Evolutionary conservation across 139 green algal genomes (phyloP).

Genomic region (Closterium sp.): DNA sequence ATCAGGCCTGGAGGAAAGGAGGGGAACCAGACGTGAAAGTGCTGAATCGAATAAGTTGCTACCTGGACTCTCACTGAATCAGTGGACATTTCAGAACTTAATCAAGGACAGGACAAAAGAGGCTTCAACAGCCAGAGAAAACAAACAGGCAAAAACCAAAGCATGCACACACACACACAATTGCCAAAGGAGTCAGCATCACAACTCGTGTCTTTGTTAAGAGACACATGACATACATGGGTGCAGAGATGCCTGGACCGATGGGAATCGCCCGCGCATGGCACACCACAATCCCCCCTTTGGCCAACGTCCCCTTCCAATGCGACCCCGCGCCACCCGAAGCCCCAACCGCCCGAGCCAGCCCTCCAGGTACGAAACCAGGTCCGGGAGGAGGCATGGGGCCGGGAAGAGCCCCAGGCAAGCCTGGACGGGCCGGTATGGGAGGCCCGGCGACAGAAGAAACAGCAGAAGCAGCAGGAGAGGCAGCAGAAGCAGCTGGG

Average conservation of each 20-base stretch:
- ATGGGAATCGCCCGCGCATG: conserved; percentile 28
- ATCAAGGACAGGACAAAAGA: too few relatives aligned
- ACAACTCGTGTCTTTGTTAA: too few relatives aligned
- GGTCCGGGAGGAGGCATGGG: neutral
- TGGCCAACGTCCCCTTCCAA: conserved; percentile 39
- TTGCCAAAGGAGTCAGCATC: too few relatives aligned
- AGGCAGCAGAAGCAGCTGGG: neutral
- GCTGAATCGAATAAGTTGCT: too few relatives aligned
- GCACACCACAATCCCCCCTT: conserved; percentile 37
- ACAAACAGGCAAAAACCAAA: too few relatives aligned
- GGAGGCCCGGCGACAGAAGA: neutral
- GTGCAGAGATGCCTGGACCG: conserved; percentile 26
- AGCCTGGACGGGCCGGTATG: too few relatives aligned
- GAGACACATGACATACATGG: neutral
- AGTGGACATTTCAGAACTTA: too few relatives aligned
- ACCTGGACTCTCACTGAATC: too few relatives aligned
- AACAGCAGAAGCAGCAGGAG: neutral
- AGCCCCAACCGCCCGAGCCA: conserved; percentile 8
- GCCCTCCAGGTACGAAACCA: neutral
- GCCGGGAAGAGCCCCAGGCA: neutral
- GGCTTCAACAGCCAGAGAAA: too few relatives aligned
- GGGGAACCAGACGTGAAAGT: too few relatives aligned
- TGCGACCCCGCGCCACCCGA: neutral
- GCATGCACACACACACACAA: too few relatives aligned
- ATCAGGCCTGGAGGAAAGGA: conserved; percentile 12